Evolutionary conservation across 2,329 filamentous ascomycete genomes (phyloP).

Genomic region (Huntiella moniliformis): DNA sequence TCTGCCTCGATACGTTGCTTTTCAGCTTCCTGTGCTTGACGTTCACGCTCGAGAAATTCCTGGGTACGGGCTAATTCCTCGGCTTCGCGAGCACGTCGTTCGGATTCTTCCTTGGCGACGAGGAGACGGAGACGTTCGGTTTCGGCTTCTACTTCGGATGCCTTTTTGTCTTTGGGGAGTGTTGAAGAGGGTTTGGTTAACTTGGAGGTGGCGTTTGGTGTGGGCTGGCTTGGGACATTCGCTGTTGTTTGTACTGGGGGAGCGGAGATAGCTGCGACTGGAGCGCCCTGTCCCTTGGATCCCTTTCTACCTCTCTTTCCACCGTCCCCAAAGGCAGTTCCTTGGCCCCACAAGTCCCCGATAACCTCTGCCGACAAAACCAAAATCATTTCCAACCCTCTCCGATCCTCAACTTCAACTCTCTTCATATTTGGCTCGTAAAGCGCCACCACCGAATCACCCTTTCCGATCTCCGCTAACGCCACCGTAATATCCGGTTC

Average conservation of each 20-base stretch:
- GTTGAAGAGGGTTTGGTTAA: slow-evolving; percentile 24
- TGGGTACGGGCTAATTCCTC: slow-evolving; percentile 25
- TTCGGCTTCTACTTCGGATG: slow-evolving; percentile 48
- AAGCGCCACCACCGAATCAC: slow-evolving; percentile 51
- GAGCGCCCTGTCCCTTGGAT: slow-evolving; percentile 13
- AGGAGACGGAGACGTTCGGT: slow-evolving; percentile 50
- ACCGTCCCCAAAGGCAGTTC: slow-evolving; percentile 32
- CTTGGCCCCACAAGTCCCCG: slow-evolving; percentile 55
- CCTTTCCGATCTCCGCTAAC: slow-evolving; percentile 53
- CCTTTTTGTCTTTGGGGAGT: slow-evolving; percentile 24
- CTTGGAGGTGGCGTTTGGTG: background rate
- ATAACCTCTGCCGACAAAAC: slow-evolving; percentile 44
- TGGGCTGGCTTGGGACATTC: slow-evolving; percentile 10
- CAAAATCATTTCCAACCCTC: slow-evolving; percentile 74
- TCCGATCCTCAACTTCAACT: slow-evolving; percentile 83
- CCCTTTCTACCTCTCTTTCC: slow-evolving; percentile 27
- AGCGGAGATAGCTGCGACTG: slow-evolving; percentile 24
- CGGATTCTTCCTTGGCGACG: slow-evolving; percentile 34
- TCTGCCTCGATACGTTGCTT: slow-evolving; percentile 26
- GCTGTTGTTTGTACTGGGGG: slow-evolving; percentile 12
- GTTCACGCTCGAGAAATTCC: slow-evolving; percentile 12
- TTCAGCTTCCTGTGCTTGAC: slow-evolving; percentile 29
- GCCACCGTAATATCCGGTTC: slow-evolving; percentile 95
- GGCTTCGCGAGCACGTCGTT: slow-evolving; percentile 35
- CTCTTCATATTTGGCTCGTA: slow-evolving; percentile 86